phyloP scores from a whole-genome alignment of 345 rosid genomes.

The Excoecaria agallocha region DNA sequence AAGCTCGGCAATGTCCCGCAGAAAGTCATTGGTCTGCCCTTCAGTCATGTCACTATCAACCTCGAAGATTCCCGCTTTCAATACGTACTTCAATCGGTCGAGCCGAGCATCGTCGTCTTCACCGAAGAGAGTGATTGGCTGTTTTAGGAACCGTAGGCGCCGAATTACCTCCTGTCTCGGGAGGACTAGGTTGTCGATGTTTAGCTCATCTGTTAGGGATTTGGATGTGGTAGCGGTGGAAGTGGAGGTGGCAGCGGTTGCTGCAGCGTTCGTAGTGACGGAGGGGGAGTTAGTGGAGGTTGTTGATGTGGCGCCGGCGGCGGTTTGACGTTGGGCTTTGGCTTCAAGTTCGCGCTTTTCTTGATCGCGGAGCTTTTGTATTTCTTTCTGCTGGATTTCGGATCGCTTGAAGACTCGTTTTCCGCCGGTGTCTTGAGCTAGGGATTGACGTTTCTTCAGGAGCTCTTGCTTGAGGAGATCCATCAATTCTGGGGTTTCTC shows the following conservation, averaged over 20 bases:
- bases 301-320: conserved; percentile 31
- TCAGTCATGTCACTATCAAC: conserved; percentile 91
- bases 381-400: conserved; percentile 81
- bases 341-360: conserved; percentile 86
- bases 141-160: conserved; percentile 82
- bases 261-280: conserved; percentile 26
- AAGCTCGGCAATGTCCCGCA: conserved; percentile 85
- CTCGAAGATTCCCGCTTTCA: conserved; percentile 84
- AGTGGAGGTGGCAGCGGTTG: conserved; percentile 37
- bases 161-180: conserved; percentile 89
- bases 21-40: conserved; percentile 97
- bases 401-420: conserved; percentile 78
- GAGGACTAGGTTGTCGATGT: conserved; percentile 72
- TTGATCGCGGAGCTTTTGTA: conserved; percentile 86
- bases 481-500: conserved; percentile 34
- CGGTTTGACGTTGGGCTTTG: conserved; percentile 52
- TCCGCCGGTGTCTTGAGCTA: conserved; percentile 78
- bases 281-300: conserved; percentile 32
- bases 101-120: conserved; percentile 86
- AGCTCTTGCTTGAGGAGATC: conserved; percentile 79
- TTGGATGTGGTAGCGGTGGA: conserved; percentile 50
- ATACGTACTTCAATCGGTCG: conserved; percentile 73
- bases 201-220: conserved; percentile 71
- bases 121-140: conserved; percentile 91
- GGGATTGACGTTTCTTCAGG: conserved; percentile 62